Conservation (phyloP, 768 basidiomycete genomes). For the Hydnomerulius pinastri region DNA sequence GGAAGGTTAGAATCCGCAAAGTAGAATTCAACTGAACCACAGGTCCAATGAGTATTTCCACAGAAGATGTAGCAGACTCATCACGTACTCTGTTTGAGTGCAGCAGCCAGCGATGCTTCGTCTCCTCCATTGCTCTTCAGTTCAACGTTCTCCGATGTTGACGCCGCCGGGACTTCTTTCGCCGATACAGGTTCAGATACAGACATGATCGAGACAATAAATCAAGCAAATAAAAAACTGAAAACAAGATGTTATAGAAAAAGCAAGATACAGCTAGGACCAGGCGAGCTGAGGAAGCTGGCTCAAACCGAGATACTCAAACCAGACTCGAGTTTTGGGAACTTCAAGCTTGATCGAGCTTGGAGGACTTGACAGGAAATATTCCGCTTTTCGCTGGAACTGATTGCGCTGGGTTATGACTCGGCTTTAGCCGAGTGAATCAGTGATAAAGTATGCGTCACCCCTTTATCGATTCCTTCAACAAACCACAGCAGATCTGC, state of each 20-base stretch:
- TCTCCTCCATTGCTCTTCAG: slow-evolving; percentile 35
- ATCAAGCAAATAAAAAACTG: neutral
- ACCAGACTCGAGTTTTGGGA: too few species aligned
- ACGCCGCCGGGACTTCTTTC: neutral
- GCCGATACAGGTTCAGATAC: slow-evolving; percentile 10
- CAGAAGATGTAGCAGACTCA: neutral
- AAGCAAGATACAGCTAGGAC: neutral
- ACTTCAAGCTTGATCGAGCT: too few species aligned
- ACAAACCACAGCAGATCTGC: too few species aligned
- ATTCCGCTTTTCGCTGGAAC: too few species aligned
- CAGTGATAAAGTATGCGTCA: too few species aligned
- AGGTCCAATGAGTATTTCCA: neutral
- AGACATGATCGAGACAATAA: slow-evolving; percentile 24
- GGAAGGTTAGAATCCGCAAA: slow-evolving; percentile 97
- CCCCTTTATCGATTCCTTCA: too few species aligned
- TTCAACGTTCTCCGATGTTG: slow-evolving; percentile 17
- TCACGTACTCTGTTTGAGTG: slow-evolving; percentile 55
- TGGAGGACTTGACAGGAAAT: too few species aligned
- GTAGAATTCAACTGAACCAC: slow-evolving; percentile 83
- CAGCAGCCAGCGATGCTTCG: slow-evolving; percentile 47
- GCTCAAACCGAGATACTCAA: too few species aligned
- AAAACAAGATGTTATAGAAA: too few species aligned
- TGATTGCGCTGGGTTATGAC: too few species aligned
- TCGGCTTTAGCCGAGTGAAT: too few species aligned
- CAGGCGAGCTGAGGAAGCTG: too few species aligned